Evolutionary conservation across 176 grass and related monocot species (phyloP).

Genomic region (Phoenix roebelenii): DNA sequence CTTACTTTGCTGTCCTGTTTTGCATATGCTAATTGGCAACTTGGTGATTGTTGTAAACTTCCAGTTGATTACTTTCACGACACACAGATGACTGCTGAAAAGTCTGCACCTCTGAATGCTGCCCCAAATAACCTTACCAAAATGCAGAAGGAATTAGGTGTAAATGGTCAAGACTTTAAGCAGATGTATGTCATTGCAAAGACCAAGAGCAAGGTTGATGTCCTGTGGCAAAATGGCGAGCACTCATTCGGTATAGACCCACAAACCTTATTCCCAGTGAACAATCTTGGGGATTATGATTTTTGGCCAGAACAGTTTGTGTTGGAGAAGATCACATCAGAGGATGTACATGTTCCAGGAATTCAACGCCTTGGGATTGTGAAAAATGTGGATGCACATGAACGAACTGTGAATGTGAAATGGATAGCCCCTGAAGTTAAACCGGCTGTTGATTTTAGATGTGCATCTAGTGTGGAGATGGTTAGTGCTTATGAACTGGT

Average conservation of each 20-base stretch:
- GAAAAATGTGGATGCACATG: constrained; percentile 55
- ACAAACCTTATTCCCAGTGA: constrained; percentile 56
- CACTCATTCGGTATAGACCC: constrained; percentile 59
- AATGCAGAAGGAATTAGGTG: constrained; percentile 21
- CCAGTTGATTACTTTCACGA: constrained; percentile 12
- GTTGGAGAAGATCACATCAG: constrained; percentile 47
- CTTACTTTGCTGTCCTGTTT: constrained; percentile 70
- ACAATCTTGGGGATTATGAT: constrained; percentile 80
- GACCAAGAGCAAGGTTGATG: constrained; percentile 67
- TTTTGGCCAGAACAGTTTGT: constrained; percentile 94
- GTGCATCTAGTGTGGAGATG: constrained; percentile 48
- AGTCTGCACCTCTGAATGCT: constrained; percentile 23
- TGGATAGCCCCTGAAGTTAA: constrained; percentile 44
- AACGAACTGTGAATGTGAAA: constrained; percentile 76
- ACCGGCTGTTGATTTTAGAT: constrained; percentile 27
- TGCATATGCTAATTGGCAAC: constrained; percentile 82
- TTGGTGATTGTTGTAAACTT: constrained; percentile 91
- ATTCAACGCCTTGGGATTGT: constrained; percentile 54
- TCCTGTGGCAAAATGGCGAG: constrained; percentile 87
- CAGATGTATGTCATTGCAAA: constrained; percentile 70
- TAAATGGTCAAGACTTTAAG: constrained; percentile 27
- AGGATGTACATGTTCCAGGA: constrained; percentile 25
- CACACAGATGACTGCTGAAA: constrained; percentile 20
- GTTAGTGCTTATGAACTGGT: constrained; percentile 92
- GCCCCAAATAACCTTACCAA: constrained; percentile 21